Evolutionary conservation across 768 basidiomycete species (phyloP), one percentile per base, ranked within the genome.

Genomic region (Tubosaeta brunneosetosa): DNA sequence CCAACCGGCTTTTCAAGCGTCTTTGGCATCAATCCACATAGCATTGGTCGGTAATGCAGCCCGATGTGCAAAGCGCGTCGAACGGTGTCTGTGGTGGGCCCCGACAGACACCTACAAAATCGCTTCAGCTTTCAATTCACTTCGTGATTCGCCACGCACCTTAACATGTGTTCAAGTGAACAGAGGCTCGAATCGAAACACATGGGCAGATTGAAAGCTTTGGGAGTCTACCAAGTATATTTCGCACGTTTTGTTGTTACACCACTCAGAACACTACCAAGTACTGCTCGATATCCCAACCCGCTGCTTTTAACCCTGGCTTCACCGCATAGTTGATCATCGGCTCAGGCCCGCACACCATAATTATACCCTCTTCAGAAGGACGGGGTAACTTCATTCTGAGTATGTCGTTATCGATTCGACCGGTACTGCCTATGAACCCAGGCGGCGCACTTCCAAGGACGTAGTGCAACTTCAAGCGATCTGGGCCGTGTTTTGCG

Each of bases 341-440:
- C 6, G 64, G 61, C 8, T 70, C 69, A 1, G 82, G 82, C 1
- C 81, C 82, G 55, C 82, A 83, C 26, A 75, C 71, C 11, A 79
- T 66, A 13, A 82, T 60, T 34, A 83, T 50, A 7, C 61, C 68
- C 32, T 75, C 69, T 9, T 68, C 62, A 17, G 61, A 61, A 0
- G 77, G 73, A 8, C 51, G 9, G 12, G 81, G 81, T 31, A 83
- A 61, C 55, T 76, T 66, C 9, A 52, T 47, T 12, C 34, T 43
- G 13, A 83, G 56, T 68, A 79, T 73, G 1, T 65, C 55, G 26
- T 63, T 54, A 11, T 69, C 62, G 27, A 83, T 66, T 3, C 78
- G 61, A 4, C 82, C 82, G 4, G 37, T 57, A 3, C 74, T 72
- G 34, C 72, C 65, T 9, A 37, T 44, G 80, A 79, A 81, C 10